These are phyloP conservation scores for Vachellia pachyceras DNA, from an alignment of 306 rosid species.

Conservation along the genomic window DNA sequence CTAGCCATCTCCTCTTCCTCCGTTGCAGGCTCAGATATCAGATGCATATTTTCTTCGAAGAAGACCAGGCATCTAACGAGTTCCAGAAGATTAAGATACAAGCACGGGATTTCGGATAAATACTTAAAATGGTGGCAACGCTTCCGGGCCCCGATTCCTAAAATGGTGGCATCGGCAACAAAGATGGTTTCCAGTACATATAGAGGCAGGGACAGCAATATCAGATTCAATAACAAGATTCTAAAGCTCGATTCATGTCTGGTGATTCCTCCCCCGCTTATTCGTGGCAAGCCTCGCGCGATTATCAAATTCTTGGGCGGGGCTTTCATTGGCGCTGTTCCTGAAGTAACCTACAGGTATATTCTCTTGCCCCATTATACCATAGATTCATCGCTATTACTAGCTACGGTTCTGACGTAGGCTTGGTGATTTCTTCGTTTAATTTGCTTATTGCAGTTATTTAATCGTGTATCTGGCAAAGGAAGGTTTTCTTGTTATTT, in stretches of 20 bases:
- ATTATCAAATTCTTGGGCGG: slow-evolving; percentile 93
- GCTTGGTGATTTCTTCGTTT: neutral
- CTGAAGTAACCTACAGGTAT: slow-evolving; percentile 89
- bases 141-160: slow-evolving; percentile 17
- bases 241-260: slow-evolving; percentile 64
- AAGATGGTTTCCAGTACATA: slow-evolving; percentile 49
- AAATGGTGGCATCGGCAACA: slow-evolving; percentile 39
- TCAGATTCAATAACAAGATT: slow-evolving; percentile 41
- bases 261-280: slow-evolving; percentile 68
- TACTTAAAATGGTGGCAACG: too few relatives aligned
- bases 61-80: slow-evolving; percentile 14
- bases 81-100: slow-evolving; percentile 25
- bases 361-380: slow-evolving; percentile 11
- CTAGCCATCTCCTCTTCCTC: slow-evolving; percentile 47
- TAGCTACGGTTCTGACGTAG: neutral
- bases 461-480: slow-evolving; percentile 71
- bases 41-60: slow-evolving; percentile 34
- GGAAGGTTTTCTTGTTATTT: slow-evolving; percentile 77
- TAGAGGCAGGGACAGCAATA: slow-evolving; percentile 41
- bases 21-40: slow-evolving; percentile 37
- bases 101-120: slow-evolving; percentile 29
- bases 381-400: neutral
- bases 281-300: slow-evolving; percentile 71
- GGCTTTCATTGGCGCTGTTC: slow-evolving; percentile 95
- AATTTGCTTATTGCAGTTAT: slow-evolving; percentile 60